Evolutionary conservation across 192 early-diverging fungal genomes (phyloP), one percentile per base, ranked within the genome.

Genomic region (Gaertneriomyces sp.): DNA sequence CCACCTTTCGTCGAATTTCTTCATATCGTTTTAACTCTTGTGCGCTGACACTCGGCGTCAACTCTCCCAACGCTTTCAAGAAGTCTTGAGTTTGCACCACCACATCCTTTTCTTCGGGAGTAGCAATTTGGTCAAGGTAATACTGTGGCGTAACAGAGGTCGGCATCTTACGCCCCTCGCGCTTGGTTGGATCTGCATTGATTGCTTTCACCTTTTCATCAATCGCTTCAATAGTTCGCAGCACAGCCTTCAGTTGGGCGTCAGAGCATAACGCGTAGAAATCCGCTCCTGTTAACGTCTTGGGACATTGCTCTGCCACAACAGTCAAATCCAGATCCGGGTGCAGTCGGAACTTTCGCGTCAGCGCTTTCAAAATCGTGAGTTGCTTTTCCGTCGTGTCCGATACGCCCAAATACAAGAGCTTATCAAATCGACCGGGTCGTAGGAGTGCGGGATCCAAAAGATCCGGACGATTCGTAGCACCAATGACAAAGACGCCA

Each of bases 211-310:
- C 25, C 25, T 33, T 33, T 33, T 33, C 25, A 53, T 90, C 87
- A 10, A 95, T 87, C 0, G 76, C 61, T 41, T 88, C 78, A 9
- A 96, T 95, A 0, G 87, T 91, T 49, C 96, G 85, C 10, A 89
- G 75, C 86, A 99, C 96, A 9, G 97, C 95, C 67, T 98, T 96
- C 9, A 99, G 80, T 80, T 96, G 91, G 0, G 97, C 92, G 70
- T 98, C 96, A 17, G 97, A 93, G 69, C 95, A 98, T 43, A 99
- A 78, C 0, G 97, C 97, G 70, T 99, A 99, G 66, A 98, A 93
- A 72, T 99, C 97, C 12, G 97, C 97, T 40, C 97, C 97, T 1
- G 97, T 98, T 56, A 92, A 93, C 61, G 93, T 87, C 67, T 95
- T 88, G 5, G 96, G 97, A 57, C 92, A 93, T 53, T 81, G 73